These are phyloP conservation scores for Suillus tomentosus DNA, from an alignment of 768 basidiomycete species.

Conservation along the genomic window DNA sequence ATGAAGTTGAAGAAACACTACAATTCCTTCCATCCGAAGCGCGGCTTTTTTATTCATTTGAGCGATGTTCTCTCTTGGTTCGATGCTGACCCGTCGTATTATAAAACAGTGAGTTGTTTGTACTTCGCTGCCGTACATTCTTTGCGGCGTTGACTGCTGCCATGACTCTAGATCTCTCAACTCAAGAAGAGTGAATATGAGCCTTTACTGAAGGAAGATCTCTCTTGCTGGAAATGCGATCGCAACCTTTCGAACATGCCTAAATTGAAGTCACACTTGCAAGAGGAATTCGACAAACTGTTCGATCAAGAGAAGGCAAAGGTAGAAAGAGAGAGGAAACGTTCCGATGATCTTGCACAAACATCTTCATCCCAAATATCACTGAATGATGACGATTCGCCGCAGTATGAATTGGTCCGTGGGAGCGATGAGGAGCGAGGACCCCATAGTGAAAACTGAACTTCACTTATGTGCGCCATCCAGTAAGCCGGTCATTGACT, in stretches of 20 bases:
- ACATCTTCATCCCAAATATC: not conserved
- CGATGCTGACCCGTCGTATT: slow-evolving; percentile 61
- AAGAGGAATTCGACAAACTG: slow-evolving; percentile 67
- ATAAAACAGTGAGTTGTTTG: slow-evolving; percentile 45
- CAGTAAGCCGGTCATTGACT: not conserved
- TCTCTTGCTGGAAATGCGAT: slow-evolving; percentile 74
- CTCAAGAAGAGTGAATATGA: slow-evolving; percentile 60
- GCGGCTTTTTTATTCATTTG: slow-evolving; percentile 81
- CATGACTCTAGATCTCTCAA: slow-evolving; percentile 48
- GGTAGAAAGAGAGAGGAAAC: slow-evolving; percentile 44
- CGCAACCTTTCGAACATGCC: slow-evolving; percentile 70
- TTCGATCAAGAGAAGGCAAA: slow-evolving; percentile 43
- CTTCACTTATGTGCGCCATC: not conserved
- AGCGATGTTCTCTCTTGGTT: slow-evolving; percentile 83
- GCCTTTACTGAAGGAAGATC: slow-evolving; percentile 61
- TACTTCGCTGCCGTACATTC: not conserved
- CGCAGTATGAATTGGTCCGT: not conserved
- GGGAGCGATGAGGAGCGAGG: not conserved
- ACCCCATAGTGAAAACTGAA: not conserved
- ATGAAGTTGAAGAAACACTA: slow-evolving; percentile 91
- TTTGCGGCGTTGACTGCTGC: slow-evolving; percentile 9
- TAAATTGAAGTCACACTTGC: slow-evolving; percentile 70
- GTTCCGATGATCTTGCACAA: slow-evolving; percentile 22
- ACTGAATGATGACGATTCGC: not conserved
- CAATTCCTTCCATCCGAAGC: slow-evolving; percentile 85